phyloP scores from a whole-genome alignment of 495 filamentous ascomycete species.

The Aspergillus biplanus region DNA sequence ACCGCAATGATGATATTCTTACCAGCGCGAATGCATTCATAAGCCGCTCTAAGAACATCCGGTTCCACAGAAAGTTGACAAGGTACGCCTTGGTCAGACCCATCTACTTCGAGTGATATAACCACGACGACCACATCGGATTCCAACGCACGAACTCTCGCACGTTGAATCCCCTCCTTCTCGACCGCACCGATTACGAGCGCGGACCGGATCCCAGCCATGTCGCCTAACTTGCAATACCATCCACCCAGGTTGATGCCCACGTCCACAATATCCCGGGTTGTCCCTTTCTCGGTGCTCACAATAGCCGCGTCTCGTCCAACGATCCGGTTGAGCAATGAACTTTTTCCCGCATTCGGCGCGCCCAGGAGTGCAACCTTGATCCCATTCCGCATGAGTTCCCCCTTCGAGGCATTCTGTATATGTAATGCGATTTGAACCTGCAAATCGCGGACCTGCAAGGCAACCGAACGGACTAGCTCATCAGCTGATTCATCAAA shows the following conservation, averaged over 20 bases:
- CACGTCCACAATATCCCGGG: conserved; percentile 90
- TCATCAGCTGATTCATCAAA: conserved; percentile 85
- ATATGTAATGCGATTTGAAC: conserved; percentile 67
- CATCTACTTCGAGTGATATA: conserved; percentile 62
- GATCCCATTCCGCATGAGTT: conserved; percentile 85
- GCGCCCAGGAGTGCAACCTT: conserved; percentile 83
- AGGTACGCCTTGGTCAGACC: conserved; percentile 29
- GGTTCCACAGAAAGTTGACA: conserved; percentile 51
- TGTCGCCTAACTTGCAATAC: conserved; percentile 87
- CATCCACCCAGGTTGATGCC: conserved; percentile 89
- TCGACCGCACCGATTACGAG: conserved; percentile 73
- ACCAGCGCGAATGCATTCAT: conserved; percentile 56
- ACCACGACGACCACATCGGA: conserved; percentile 89
- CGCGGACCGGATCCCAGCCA: conserved; percentile 71
- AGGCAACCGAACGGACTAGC: conserved; percentile 68
- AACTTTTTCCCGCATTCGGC: conserved; percentile 96
- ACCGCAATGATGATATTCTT: conserved; percentile 70
- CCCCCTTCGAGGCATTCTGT: conserved; percentile 77
- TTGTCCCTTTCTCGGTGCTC: conserved; percentile 87
- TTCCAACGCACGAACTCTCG: conserved; percentile 75
- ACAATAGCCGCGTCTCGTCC: conserved; percentile 95
- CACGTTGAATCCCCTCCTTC: conserved; percentile 86
- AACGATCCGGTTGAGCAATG: conserved; percentile 87
- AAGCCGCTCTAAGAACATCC: conserved; percentile 61
- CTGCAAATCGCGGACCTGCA: conserved; percentile 61